A percentile compares a stretch with the other conserved stretches of the same genome.
phyloP scores from a whole-genome alignment of 2,329 filamentous ascomycete species.

The Corniculantispora saksenae region DNA sequence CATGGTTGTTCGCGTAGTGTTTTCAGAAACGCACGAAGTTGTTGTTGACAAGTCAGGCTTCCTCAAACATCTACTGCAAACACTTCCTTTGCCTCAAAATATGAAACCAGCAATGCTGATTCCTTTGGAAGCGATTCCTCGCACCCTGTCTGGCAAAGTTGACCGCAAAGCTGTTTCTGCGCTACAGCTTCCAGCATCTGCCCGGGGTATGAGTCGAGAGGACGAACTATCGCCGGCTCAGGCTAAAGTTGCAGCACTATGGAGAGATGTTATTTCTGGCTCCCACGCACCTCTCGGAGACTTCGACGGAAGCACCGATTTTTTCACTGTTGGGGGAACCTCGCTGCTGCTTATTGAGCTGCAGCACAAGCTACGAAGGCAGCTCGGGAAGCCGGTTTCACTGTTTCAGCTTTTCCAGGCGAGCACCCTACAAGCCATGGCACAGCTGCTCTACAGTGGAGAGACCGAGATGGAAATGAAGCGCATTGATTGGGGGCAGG shows the following conservation, averaged over 20 bases:
- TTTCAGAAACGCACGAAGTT: too few relatives aligned
- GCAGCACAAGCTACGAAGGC: slow-evolving; percentile 33
- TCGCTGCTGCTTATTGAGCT: slow-evolving; percentile 43
- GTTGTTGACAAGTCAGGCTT: too few relatives aligned
- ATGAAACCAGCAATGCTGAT: slow-evolving; percentile 36
- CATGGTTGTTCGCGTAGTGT: too few relatives aligned
- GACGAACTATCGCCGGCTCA: background rate
- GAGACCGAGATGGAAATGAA: too few relatives aligned
- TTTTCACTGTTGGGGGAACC: slow-evolving; percentile 45
- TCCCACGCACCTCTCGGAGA: too few relatives aligned
- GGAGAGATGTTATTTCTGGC: background rate
- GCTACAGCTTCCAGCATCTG: too few relatives aligned
- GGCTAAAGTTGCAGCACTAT: background rate
- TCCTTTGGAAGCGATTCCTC: slow-evolving; percentile 30
- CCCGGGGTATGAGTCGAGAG: background rate
- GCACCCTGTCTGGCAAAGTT: slow-evolving; percentile 24
- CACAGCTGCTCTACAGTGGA: slow-evolving; percentile 20
- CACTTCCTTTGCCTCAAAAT: slow-evolving; percentile 32
- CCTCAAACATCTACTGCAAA: too few relatives aligned
- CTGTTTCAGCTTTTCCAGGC: slow-evolving; percentile 40
- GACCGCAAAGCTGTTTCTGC: background rate
- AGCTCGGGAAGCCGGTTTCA: slow-evolving; percentile 32
- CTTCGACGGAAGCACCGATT: slow-evolving; percentile 32
- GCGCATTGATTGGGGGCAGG: slow-evolving; percentile 30
- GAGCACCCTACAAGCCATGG: slow-evolving; percentile 43